A percentile compares a stretch with the other conserved stretches of the same genome.
These are phyloP conservation scores for Solanum rostratum DNA, from an alignment of 257 asterid genomes.

Conservation along the genomic window DNA sequence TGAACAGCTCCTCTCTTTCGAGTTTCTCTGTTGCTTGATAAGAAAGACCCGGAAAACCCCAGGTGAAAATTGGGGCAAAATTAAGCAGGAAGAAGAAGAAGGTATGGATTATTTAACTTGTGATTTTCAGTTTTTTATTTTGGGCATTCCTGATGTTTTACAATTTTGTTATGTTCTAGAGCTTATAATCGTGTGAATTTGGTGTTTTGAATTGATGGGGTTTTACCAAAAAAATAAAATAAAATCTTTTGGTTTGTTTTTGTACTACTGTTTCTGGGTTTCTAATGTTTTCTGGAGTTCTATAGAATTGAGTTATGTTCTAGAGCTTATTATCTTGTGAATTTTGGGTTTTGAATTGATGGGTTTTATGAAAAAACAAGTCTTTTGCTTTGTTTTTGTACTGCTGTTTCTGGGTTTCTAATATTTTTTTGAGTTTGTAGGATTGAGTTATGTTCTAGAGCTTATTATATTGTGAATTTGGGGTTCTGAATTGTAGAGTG, in stretches of 20 bases:
- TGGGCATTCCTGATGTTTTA: background rate
- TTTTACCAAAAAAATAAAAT: no score
- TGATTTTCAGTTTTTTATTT: background rate
- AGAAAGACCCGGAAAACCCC: background rate
- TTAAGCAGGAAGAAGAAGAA: background rate
- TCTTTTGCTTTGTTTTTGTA: background rate
- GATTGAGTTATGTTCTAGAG: background rate
- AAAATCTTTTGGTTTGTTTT: background rate
- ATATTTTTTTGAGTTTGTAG: background rate
- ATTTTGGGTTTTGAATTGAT: background rate
- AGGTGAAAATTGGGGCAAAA: background rate
- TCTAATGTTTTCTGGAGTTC: background rate
- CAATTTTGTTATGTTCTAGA: background rate
- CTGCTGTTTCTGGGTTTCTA: background rate
- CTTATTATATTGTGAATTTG: background rate
- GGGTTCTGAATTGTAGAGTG: background rate
- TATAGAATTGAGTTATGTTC: background rate
- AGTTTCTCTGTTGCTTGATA: background rate
- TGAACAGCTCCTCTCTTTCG: background rate
- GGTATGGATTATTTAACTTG: background rate
- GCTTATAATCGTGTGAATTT: background rate
- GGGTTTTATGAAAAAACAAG: background rate
- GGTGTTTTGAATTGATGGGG: background rate
- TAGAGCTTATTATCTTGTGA: background rate
- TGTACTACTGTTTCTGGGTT: background rate